Base-by-base conservation (phyloP, 2,329 filamentous ascomycete genomes). In the Ambrosiella cleistominuta region DNA sequence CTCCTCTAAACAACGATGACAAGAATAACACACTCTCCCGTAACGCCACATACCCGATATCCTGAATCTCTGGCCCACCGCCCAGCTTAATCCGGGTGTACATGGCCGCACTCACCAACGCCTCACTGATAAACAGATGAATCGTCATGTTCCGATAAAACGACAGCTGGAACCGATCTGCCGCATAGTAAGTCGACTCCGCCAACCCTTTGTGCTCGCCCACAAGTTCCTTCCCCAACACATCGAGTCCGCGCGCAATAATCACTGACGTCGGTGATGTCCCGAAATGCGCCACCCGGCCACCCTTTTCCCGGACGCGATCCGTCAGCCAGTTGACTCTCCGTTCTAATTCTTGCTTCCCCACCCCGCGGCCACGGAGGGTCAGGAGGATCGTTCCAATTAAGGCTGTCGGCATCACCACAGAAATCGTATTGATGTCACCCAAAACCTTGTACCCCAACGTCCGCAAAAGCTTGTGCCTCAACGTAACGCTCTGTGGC, bases 81-180 rank as follows among this genome's bases (percentile, higher is more conserved):
- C 93, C 93, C 62, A 82, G 82, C 70, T 98, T 98, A 57, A 97
- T 86, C 50, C 81, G 80, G 0, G 83, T 93, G 69, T 98, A 98
- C 76, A 98, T 83, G 36, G 86, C 86, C 3, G 84, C 88, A 61
- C 88, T 93, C 19, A 97, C 88, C 3, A 98, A 75, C 0, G 91
- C 86, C 68, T 97, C 90, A 1, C 88, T 85, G 59, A 98, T 93
- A 69, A 98, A 98, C 4, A 98, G 78, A 67, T 98, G 93, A 62
- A 98, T 98, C 0, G 91, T 96, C 93, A 97, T 97, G 70, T 98
- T 98, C 56, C 93, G 84, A 71, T 98, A 98, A 70, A 98, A 98
- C 0, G 89, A 95, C 8, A 98, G 78, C 67, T 98, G 93, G 73
- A 98, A 98, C 57, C 89, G 80, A 68, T 98, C 93, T 44, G 96